phyloP scores from a whole-genome alignment of 495 filamentous ascomycete species.

The Tirmania nivea region DNA sequence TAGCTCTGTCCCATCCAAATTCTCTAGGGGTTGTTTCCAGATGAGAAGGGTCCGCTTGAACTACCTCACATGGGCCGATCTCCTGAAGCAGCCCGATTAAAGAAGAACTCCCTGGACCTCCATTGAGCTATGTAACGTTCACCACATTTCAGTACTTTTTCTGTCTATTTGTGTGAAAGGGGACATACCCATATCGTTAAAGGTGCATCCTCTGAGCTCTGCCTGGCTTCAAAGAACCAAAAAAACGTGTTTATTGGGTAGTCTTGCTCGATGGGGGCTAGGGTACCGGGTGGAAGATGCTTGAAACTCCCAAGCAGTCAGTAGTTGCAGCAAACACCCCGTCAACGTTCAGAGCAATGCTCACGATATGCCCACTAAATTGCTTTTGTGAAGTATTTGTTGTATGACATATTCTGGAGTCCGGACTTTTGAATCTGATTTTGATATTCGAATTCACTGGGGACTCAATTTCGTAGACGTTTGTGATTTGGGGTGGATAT shows the following conservation, averaged over 20 bases:
- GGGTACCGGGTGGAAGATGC: conserved; percentile 28
- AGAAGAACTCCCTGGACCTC: conserved; percentile 40
- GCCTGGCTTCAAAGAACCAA: conserved; percentile 50
- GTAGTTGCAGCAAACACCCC: too few relatives aligned
- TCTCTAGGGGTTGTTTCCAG: conserved; percentile 13
- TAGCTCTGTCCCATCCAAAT: conserved; percentile 50
- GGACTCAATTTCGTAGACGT: conserved; percentile 5
- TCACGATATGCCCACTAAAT: conserved; percentile 23
- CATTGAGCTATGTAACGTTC: conserved; percentile 22
- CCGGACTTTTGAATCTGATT: conserved; percentile 15
- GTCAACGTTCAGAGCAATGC: neutral
- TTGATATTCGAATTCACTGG: conserved; percentile 8
- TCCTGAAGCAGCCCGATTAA: conserved; percentile 47
- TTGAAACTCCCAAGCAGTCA: neutral
- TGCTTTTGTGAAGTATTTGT: conserved; percentile 14
- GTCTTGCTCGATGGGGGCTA: conserved; percentile 28
- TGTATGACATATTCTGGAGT: conserved; percentile 10
- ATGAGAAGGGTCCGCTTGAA: conserved; percentile 32
- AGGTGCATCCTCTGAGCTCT: conserved; percentile 33
- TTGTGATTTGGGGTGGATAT: conserved; percentile 12
- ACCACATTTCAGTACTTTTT: too few relatives aligned
- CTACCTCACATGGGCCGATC: conserved; percentile 27
- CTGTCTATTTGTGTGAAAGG: neutral
- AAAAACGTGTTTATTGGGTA: conserved; percentile 59
- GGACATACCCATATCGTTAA: conserved; percentile 39